Evolutionary conservation across 192 early-diverging fungal species (phyloP).

Genomic region (Coemansia sp.): DNA sequence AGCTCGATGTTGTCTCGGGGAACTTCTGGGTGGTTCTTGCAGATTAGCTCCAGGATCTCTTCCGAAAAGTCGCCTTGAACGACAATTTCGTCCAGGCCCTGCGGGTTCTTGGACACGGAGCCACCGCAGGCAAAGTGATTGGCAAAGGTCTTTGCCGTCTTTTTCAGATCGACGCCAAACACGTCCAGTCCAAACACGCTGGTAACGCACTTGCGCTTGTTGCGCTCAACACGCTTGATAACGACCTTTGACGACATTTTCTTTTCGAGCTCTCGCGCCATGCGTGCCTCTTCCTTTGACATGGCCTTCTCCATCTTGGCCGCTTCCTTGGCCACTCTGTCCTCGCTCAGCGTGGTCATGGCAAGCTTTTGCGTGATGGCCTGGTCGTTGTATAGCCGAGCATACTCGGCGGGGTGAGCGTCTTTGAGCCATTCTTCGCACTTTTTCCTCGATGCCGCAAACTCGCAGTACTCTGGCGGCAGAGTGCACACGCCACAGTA

Average conservation of each 20-base stretch:
- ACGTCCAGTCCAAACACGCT: slow-evolving; percentile 81
- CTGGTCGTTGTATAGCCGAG: slow-evolving; percentile 61
- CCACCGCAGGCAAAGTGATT: slow-evolving; percentile 95
- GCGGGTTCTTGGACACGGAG: slow-evolving; percentile 90
- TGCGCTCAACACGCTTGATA: slow-evolving; percentile 90
- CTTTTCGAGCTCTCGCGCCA: slow-evolving; percentile 75
- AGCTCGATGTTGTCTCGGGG: slow-evolving; percentile 78
- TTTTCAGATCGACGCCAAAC: slow-evolving; percentile 94
- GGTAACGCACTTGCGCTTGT: slow-evolving; percentile 92
- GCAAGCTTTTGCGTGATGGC: slow-evolving; percentile 37
- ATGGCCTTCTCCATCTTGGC: slow-evolving; percentile 61
- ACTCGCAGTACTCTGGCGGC: slow-evolving; percentile 83
- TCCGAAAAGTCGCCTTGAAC: slow-evolving; percentile 95
- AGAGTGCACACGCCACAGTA: slow-evolving; percentile 52
- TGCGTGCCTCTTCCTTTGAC: slow-evolving; percentile 71
- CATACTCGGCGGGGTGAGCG: slow-evolving; percentile 62
- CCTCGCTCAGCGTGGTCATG: slow-evolving; percentile 48
- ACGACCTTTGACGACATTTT: slow-evolving; percentile 73
- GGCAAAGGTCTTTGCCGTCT: slow-evolving; percentile 95
- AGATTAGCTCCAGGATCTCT: slow-evolving; percentile 85
- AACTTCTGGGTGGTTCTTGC: slow-evolving; percentile 71
- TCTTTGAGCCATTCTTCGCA: slow-evolving; percentile 80
- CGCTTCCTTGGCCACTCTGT: slow-evolving; percentile 45
- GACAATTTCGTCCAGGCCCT: slow-evolving; percentile 93
- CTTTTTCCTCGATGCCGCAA: slow-evolving; percentile 76